A percentile compares a stretch with the other conserved stretches of the same genome.
Conservation (phyloP, 2,329 filamentous ascomycete genomes). For the Xylariaceae sp. region DNA sequence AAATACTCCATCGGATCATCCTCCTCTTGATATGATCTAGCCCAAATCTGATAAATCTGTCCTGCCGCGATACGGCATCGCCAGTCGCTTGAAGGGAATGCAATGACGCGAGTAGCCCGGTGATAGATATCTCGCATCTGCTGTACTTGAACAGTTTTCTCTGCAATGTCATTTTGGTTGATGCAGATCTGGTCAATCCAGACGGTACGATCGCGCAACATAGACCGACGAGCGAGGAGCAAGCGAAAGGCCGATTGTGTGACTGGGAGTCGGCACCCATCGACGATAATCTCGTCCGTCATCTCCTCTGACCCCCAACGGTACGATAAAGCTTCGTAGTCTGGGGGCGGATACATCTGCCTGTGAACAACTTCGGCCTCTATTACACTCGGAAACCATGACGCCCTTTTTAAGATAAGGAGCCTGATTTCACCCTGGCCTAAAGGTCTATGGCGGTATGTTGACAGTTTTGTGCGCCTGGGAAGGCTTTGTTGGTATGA, state of each 20-base stretch:
- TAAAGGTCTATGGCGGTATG: conserved; percentile 8
- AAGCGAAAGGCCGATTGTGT: conserved; percentile 15
- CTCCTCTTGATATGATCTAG: not conserved
- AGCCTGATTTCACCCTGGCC: conserved; percentile 29
- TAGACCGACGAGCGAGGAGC: conserved; percentile 10
- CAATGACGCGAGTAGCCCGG: conserved; percentile 11
- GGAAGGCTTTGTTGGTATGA: conserved; percentile 10
- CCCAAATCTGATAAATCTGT: conserved; percentile 6
- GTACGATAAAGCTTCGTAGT: conserved; percentile 19
- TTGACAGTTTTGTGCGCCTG: conserved; percentile 2
- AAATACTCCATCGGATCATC: not conserved
- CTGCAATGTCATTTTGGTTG: conserved; percentile 13
- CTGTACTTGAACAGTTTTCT: conserved; percentile 15
- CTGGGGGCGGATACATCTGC: conserved; percentile 7
- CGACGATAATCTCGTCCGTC: conserved; percentile 12
- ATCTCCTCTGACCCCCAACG: conserved; percentile 12
- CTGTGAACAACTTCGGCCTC: conserved; percentile 7
- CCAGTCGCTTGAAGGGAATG: conserved; percentile 8
- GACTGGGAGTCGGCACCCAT: conserved; percentile 12
- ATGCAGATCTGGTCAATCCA: conserved; percentile 20
- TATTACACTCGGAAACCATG: conserved; percentile 10
- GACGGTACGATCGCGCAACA: conserved; percentile 12
- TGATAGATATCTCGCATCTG: conserved; percentile 16
- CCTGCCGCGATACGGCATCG: conserved; percentile 5
- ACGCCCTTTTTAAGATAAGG: conserved; percentile 15